Conservation (phyloP, 495 filamentous ascomycete species). For the Neurospora hispaniola region DNA sequence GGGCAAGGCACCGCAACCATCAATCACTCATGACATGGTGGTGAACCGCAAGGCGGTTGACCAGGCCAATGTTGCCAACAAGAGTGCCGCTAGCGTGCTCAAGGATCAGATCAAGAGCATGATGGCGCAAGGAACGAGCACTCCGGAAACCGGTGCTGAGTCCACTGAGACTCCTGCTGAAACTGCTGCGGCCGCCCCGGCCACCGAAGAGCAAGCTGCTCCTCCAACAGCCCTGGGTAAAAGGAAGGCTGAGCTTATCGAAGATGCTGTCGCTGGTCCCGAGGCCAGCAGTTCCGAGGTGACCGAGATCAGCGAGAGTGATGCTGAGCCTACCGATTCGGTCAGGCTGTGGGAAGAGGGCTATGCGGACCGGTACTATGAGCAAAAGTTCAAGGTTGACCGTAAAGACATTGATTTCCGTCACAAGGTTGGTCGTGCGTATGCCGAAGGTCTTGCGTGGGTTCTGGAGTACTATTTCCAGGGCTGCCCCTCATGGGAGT, state of each 20-base stretch:
- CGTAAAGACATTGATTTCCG: conserved; percentile 76
- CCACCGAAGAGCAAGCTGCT: conserved; percentile 10
- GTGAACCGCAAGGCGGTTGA: conserved; percentile 65
- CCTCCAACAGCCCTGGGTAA: conserved; percentile 39
- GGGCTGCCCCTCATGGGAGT: conserved; percentile 94
- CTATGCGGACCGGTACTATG: conserved; percentile 92
- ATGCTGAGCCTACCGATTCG: conserved; percentile 61
- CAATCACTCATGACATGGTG: conserved; percentile 77
- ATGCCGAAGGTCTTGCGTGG: conserved; percentile 97
- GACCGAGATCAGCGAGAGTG: conserved; percentile 24
- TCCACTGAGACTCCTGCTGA: conserved; percentile 9
- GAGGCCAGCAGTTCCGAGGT: conserved; percentile 33
- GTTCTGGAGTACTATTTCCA: conserved; percentile 98
- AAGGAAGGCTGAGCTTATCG: conserved; percentile 48
- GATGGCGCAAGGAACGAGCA: conserved; percentile 17
- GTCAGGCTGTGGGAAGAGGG: conserved; percentile 92
- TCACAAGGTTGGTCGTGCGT: conserved; percentile 80
- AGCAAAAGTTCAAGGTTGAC: conserved; percentile 89
- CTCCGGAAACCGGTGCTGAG: background rate
- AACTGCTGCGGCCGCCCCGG: conserved; percentile 8
- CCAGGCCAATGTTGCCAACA: conserved; percentile 78
- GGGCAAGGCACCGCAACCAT: conserved; percentile 43
- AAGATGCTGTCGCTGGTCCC: conserved; percentile 44
- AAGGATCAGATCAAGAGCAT: conserved; percentile 66
- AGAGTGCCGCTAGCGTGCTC: conserved; percentile 82